A percentile compares a stretch with the other conserved stretches of the same genome.
Conservation (phyloP, 2,329 filamentous ascomycete species). For the Didymella sp. region DNA sequence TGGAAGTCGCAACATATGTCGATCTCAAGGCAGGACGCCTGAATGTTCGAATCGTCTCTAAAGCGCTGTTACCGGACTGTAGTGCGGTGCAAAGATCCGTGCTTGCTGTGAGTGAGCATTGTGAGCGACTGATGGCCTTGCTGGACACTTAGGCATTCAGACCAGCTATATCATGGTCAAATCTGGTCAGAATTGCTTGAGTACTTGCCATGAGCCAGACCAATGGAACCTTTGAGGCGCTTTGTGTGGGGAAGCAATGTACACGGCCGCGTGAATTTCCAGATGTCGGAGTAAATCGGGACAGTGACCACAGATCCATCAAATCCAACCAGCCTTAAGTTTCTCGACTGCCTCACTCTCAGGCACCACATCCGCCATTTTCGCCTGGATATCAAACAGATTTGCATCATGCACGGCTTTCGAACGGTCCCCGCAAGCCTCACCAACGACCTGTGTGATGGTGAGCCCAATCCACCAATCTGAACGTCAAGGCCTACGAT, state of each 20-base stretch:
- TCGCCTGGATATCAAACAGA: slow-evolving; percentile 56
- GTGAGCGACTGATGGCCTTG: neutral
- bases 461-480: slow-evolving; percentile 16
- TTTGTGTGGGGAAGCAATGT: slow-evolving; percentile 1
- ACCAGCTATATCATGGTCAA: neutral
- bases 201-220: neutral
- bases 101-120: neutral
- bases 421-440: slow-evolving; percentile 56
- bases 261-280: slow-evolving; percentile 8
- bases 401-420: slow-evolving; percentile 55
- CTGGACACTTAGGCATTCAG: neutral
- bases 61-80: neutral
- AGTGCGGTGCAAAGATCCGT: neutral
- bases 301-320: slow-evolving; percentile 7
- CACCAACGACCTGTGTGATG: slow-evolving; percentile 49
- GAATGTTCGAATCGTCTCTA: neutral
- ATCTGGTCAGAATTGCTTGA: neutral
- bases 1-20: neutral
- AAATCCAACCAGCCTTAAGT: slow-evolving; percentile 49
- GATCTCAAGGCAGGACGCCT: neutral
- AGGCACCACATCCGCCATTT: slow-evolving; percentile 56
- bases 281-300: slow-evolving; percentile 13
- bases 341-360: slow-evolving; percentile 53
- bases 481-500: slow-evolving; percentile 48
- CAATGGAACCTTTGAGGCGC: neutral